Base-by-base conservation (phyloP, 768 basidiomycete genomes). In the Xerocomellus dryophilus region DNA sequence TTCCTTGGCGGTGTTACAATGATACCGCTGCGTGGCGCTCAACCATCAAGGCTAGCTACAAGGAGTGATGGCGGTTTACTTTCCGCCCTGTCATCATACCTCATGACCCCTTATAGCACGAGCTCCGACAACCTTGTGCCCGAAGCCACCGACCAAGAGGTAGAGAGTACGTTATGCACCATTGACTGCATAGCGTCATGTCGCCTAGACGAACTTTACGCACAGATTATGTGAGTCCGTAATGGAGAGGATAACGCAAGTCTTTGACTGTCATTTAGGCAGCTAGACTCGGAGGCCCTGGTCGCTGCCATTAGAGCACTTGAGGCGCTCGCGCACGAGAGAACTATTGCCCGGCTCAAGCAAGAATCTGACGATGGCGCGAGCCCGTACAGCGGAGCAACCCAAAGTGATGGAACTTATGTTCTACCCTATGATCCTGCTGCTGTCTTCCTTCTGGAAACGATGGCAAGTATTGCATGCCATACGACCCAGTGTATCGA, bases 141-240 rank as follows among this genome's bases (percentile, higher is more conserved):
- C 2, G 89, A 92, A 62, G 89, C 91, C n/a, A 94, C 89, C 0
- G 91, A 94, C 23, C 80, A 84, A 36, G 94, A 98, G 61, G 77
- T 98, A 18, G 97, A 98, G 72, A 95, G 86, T 54, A 98, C 97
- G 0, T 76, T 99, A 4, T 95, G 90, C 57, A 88, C 96, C 6
- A 89, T 98, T 43, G 97, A 99, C 66, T 98, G 95, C 67, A 87
- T 99, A 53, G 85, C 86, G 3, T 90, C 93, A 17, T 99, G 97
- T 70, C 84, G 90, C 34, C 74, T 99, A 34, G 97, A 99, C 60
- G 93, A 97, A 66, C 78, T 99, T 2, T 98, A 98, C 72, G 84
- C 80, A 39, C 92, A 98, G 66, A 93, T 98, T 31, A 84, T 89
- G 95, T 96, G 66, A 66, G 90, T 75, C 18, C 15, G 25, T 49